Evolutionary conservation across 352 stramenopile species (phyloP), one percentile per base, ranked within the genome.

Genomic region (Phytophthora pluvialis): DNA sequence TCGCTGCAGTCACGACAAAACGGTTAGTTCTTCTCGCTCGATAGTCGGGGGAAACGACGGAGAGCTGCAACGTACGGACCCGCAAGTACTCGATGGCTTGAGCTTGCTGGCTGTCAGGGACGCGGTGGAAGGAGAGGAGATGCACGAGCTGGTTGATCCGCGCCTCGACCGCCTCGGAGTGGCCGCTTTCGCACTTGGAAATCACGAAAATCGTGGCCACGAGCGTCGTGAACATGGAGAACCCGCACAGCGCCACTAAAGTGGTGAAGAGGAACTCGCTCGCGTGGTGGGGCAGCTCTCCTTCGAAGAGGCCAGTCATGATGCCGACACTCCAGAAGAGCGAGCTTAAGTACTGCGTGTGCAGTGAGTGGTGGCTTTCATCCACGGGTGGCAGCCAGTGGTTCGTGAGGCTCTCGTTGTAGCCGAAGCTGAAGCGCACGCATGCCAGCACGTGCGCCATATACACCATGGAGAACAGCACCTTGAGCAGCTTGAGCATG

Each of bases 161-260:
- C 5, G 81, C 86, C 31, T 91, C 81, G 0, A 81, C 78, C 0
- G 73, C 70, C 52, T 92, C 85, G 0, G 70, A 71, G 10, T 83
- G 78, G 2, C 84, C 81, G 40, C 81, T 89, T 64, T 92, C 77
- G 33, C 85, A 91, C 54, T 90, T 91, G 26, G 86, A 94, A 28
- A 92, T 80, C 39, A 89, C 86, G 56, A 94, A 94, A 45, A 94
- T 83, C 21, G 82, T 94, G 0, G 81, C 81, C 3, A 84, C 89
- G 16, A 92, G 72, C 1, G 70, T 75, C 11, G 80, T 89, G 56
- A 92, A 94, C 49, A 92, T 64, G 5, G 81, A 81, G 44, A 94
- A 92, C 0, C 83, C 85, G 36, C 83, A 81, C 2, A 84, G 50
- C 1, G 81, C 84, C n/a, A 94, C 83, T 25, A 78, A 57, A 4